Conservation (phyloP, 345 rosid genomes). For the Lagerstroemia speciosa region DNA sequence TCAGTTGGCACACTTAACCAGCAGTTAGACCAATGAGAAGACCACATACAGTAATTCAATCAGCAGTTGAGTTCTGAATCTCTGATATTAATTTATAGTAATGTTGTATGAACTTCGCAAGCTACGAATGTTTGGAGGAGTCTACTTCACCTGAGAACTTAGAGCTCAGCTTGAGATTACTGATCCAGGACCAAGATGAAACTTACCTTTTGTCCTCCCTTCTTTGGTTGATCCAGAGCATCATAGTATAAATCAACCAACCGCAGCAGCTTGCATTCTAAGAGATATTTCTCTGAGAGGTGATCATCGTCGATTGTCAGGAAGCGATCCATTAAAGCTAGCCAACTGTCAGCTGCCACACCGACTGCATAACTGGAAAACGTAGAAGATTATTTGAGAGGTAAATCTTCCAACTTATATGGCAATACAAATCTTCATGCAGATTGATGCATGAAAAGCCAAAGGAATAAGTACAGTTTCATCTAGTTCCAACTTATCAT, state of each 20-base stretch:
- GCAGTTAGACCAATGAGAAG: neutral
- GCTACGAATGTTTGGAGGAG: neutral
- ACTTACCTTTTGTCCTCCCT: conserved; percentile 34
- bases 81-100: neutral
- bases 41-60: neutral
- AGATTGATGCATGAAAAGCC: neutral
- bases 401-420: neutral
- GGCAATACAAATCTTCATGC: neutral
- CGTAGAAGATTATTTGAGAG: conserved; percentile 6
- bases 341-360: conserved; percentile 66
- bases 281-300: conserved; percentile 23
- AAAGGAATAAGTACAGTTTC: neutral
- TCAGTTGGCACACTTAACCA: neutral
- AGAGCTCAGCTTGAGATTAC: neutral
- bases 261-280: conserved; percentile 29
- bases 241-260: conserved; percentile 60
- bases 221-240: conserved; percentile 76
- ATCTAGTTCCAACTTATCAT: neutral
- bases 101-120: neutral
- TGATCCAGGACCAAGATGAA: neutral
- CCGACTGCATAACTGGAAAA: conserved; percentile 44
- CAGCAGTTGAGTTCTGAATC: conserved; percentile 2
- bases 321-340: conserved; percentile 60
- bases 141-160: neutral
- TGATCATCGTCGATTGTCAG: conserved; percentile 33